Evolutionary conservation across 1,139 yeast genomes (phyloP), one percentile per base, ranked within the genome.

Genomic region (Lodderomyces oxycetoniae): DNA sequence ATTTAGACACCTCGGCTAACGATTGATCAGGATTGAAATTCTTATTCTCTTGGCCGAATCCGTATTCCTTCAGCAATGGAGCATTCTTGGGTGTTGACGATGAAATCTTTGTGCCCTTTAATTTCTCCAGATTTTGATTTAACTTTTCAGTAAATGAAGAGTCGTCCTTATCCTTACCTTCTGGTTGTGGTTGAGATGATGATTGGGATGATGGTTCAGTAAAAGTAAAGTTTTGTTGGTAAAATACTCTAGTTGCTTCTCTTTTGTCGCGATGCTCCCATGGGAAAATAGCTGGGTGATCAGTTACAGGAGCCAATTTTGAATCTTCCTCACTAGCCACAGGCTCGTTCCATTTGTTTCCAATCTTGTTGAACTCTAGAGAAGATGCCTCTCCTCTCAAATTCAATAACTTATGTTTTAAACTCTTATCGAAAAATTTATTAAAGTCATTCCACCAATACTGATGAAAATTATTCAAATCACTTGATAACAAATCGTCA

Each of bases 391-490:
- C 73, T 21, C 72, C 73, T 17, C 48, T 42, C 17, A 41, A 38
- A 11, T 37, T 42, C 23, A 46, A 53, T 28, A 42, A 46, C 32
- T 40, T 45, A 26, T 46, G 39, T 36, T 44, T 50, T 36, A 42
- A 34, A 6, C 30, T 28, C 17, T 25, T 28, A 26, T 46, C 52
- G 36, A 43, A 56, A 20, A 44, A 49, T 34, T 45, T 46, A 37
- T 57, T 56, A 41, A 61, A 63, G 10, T 44, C 48, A 26, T 50
- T 48, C 71, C 73, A 62, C 70, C 71, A 61, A 39, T 52, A 47
- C 34, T 54, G 53, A 46, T 53, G 57, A 37, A 59, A 53, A 34
- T 53, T 49, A 9, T 38, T 38, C 21, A 44, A 44, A 32, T 45
- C 48, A 21, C 39, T 33, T 5, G 37, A 21, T 29, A 45, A 45